These are phyloP conservation scores for Tilletia caries DNA, from an alignment of 1,284 basidiomycete species.

Conservation along the genomic window DNA sequence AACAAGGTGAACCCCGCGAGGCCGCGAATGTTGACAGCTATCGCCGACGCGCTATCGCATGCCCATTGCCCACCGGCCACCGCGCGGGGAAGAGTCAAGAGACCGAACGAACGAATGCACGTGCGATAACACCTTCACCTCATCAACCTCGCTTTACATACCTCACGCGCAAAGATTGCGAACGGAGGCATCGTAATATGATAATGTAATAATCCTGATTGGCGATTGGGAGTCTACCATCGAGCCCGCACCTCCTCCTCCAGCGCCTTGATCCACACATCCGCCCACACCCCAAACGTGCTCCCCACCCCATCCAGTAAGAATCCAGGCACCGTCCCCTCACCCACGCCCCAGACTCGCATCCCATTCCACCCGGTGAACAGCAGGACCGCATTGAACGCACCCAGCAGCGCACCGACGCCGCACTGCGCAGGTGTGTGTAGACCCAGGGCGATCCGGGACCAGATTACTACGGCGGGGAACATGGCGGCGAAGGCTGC, in stretches of 20 bases:
- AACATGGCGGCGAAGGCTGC: background rate
- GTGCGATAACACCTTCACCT: no score
- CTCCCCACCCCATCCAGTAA: background rate
- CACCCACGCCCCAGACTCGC: background rate
- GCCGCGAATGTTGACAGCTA: no score
- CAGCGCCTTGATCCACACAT: background rate
- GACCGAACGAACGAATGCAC: no score
- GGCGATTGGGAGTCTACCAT: no score
- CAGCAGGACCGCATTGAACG: background rate
- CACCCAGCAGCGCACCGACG: slow-evolving; percentile 17
- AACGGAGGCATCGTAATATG: no score
- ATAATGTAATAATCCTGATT: no score
- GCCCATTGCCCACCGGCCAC: no score
- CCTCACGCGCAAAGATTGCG: no score
- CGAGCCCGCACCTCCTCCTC: background rate
- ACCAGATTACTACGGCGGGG: slow-evolving; percentile 21
- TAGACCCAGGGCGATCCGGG: slow-evolving; percentile 21
- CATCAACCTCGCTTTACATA: no score
- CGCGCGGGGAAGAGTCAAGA: no score
- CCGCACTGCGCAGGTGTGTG: slow-evolving; percentile 19
- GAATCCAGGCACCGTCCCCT: background rate
- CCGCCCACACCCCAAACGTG: background rate
- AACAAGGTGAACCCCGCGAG: no score
- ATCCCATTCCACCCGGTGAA: slow-evolving; percentile 9
- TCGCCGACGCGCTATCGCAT: no score